A percentile compares a stretch with the other conserved stretches of the same genome.
Conservation (phyloP, 176 grass and related monocot species). For the Triticum urartu region DNA sequence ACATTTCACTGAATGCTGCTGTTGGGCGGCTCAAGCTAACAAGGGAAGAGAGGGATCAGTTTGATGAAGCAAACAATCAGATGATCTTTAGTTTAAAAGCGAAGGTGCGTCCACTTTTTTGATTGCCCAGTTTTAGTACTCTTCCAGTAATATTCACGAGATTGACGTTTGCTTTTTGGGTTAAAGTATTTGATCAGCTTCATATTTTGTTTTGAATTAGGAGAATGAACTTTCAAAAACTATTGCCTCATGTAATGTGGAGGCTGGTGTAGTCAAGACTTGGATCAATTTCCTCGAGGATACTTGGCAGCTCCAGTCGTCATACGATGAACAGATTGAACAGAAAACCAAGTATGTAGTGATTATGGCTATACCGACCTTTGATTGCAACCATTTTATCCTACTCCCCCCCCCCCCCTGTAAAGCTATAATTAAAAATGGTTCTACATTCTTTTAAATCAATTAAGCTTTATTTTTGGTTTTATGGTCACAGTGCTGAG, state of each 20-base stretch:
- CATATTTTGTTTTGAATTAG: slow-evolving; percentile 42
- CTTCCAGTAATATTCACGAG: background rate
- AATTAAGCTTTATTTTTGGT: slow-evolving; percentile 33
- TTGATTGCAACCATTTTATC: background rate
- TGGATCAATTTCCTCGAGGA: slow-evolving; percentile 99
- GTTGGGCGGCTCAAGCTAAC: slow-evolving; percentile 72
- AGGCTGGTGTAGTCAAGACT: slow-evolving; percentile 80
- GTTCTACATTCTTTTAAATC: background rate
- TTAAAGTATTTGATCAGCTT: slow-evolving; percentile 15
- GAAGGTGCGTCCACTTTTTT: slow-evolving; percentile 61
- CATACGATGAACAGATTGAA: slow-evolving; percentile 74
- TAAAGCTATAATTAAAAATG: slow-evolving; percentile 11
- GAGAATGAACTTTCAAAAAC: slow-evolving; percentile 92
- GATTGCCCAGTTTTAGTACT: slow-evolving; percentile 19
- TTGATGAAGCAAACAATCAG: slow-evolving; percentile 94
- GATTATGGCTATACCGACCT: background rate
- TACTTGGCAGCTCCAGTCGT: slow-evolving; percentile 89
- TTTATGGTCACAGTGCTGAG: slow-evolving; percentile 58
- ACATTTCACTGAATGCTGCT: slow-evolving; percentile 70
- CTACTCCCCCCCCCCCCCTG: background rate
- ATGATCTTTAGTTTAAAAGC: slow-evolving; percentile 78
- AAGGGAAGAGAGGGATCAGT: slow-evolving; percentile 97
- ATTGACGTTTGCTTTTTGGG: slow-evolving; percentile 17
- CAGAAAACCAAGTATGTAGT: slow-evolving; percentile 63
- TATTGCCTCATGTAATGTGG: slow-evolving; percentile 83